These are phyloP conservation scores for Pseudogymnoascus destructans DNA, from an alignment of 2,329 filamentous ascomycete genomes.

Conservation along the genomic window DNA sequence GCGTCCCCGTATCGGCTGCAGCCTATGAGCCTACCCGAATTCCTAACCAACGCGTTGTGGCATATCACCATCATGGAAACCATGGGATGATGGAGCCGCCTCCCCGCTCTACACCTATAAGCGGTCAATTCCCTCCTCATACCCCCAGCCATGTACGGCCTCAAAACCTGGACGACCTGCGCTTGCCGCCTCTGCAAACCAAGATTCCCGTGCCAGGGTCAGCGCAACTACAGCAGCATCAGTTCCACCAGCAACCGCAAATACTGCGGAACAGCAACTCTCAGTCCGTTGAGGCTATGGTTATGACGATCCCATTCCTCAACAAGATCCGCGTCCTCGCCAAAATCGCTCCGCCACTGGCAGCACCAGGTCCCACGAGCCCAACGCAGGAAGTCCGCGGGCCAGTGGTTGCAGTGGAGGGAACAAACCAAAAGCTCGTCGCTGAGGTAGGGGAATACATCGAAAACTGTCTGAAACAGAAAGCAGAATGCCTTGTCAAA, in stretches of 20 bases:
- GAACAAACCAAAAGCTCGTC: constrained; percentile 42
- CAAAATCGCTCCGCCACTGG: constrained; percentile 59
- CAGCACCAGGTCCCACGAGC: constrained; percentile 27
- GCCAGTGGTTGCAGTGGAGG: constrained; percentile 72
- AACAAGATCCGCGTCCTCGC: constrained; percentile 67
- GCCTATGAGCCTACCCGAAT: constrained; percentile 29
- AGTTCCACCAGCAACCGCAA: constrained; percentile 26
- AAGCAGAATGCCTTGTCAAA: constrained; percentile 21
- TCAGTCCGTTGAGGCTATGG: constrained; percentile 49
- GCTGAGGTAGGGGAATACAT: constrained; percentile 50
- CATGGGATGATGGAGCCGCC: constrained; percentile 23
- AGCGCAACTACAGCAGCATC: constrained; percentile 22
- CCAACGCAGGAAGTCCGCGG: constrained; percentile 44
- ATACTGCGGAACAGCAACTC: constrained; percentile 26
- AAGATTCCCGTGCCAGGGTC: constrained; percentile 21
- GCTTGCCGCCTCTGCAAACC: constrained; percentile 26
- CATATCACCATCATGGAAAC: constrained; percentile 10
- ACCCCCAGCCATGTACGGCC: constrained; percentile 14
- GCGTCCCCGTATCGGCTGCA: constrained; percentile 23
- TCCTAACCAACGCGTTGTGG: constrained; percentile 17
- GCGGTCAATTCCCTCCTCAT: constrained; percentile 16
- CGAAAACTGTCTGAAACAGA: constrained; percentile 24
- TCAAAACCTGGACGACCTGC: constrained; percentile 23
- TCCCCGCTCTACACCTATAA: constrained; percentile 20
- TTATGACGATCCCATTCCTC: constrained; percentile 61